Conservation (phyloP, 352 stramenopile species). For the Phytophthora idaei region DNA sequence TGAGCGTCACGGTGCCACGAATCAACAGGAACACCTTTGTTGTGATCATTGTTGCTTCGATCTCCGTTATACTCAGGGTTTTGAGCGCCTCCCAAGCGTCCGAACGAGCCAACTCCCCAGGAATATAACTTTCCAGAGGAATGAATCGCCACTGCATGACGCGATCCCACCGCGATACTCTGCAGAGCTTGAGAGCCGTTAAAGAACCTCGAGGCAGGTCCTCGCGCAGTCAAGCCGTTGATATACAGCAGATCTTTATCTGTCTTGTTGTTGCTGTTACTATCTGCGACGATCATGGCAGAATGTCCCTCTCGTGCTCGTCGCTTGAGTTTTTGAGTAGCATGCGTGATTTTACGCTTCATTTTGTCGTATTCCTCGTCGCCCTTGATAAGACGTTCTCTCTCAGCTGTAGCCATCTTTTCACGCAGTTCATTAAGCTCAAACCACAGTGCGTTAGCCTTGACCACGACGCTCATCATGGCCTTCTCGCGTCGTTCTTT, state of each 20-base stretch:
- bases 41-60: conserved; percentile 14
- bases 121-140: conserved; percentile 67
- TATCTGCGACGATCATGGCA: conserved; percentile 3
- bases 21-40: conserved; percentile 14
- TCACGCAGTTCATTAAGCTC: conserved; percentile 53
- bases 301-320: conserved; percentile 56
- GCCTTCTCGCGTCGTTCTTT: conserved; percentile 56
- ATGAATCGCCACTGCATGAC: conserved; percentile 70
- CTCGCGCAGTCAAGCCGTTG: conserved; percentile 63
- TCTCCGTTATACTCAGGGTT: background rate
- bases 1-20: conserved; percentile 65
- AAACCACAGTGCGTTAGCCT: conserved; percentile 53
- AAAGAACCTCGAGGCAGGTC: conserved; percentile 46
- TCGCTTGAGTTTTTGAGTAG: conserved; percentile 65
- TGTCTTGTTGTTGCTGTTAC: conserved; percentile 5
- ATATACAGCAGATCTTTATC: conserved; percentile 35
- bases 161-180: conserved; percentile 66
- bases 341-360: conserved; percentile 54
- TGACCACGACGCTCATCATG: conserved; percentile 39
- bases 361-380: conserved; percentile 64
- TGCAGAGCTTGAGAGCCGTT: conserved; percentile 59
- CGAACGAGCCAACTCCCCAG: conserved; percentile 78
- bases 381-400: conserved; percentile 40
- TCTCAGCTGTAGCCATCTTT: conserved; percentile 46
- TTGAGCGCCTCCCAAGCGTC: conserved; percentile 54